Percentiles rank a stretch among this genome's conserved stretches.
These are phyloP conservation scores for Pythium dissimile DNA, from an alignment of 352 stramenopile genomes.

Conservation along the genomic window DNA sequence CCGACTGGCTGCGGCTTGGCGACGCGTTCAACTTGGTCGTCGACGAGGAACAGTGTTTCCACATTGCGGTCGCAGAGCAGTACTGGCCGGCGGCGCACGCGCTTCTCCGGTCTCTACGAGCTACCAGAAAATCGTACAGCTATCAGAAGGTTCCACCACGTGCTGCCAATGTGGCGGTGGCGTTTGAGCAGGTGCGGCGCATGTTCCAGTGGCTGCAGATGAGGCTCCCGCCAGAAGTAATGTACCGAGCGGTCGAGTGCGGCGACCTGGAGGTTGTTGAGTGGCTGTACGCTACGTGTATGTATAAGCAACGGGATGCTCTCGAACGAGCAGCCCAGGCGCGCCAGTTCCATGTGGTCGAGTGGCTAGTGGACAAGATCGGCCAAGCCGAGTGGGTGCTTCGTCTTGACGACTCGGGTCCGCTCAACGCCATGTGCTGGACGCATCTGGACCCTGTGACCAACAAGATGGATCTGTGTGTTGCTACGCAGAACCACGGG, in stretches of 20 bases:
- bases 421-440: neutral
- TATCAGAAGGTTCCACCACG: neutral
- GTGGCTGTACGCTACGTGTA: neutral
- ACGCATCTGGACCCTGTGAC: neutral
- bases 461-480: neutral
- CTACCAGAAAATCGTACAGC: neutral
- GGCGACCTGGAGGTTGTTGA: neutral
- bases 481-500: neutral
- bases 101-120: neutral
- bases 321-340: neutral
- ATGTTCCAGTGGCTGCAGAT: neutral
- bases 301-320: neutral
- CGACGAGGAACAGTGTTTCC: neutral
- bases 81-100: neutral
- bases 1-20: neutral
- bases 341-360: neutral
- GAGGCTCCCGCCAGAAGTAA: neutral
- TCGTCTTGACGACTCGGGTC: neutral
- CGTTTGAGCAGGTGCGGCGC: neutral
- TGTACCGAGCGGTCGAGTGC: neutral
- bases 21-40: neutral
- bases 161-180: neutral
- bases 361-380: slow-evolving; percentile 1
- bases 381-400: neutral
- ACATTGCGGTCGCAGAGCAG: neutral